Evolutionary conservation across 129 eudicot species (phyloP).

Genomic region (Dittrichia graveolens): DNA sequence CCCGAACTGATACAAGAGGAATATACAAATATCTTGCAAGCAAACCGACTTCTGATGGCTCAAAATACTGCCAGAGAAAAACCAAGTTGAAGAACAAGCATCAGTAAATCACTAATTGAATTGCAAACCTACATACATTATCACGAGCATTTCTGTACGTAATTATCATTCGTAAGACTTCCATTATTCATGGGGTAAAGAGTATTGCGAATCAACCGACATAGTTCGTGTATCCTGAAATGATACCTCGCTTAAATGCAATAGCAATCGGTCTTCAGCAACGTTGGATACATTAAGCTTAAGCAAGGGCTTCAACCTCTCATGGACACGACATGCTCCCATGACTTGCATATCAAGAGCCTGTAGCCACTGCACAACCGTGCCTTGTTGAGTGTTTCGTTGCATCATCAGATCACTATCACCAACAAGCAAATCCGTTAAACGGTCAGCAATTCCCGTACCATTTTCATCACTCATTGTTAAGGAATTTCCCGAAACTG

Average conservation of each 20-base stretch:
- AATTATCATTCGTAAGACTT: neutral
- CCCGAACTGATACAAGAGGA: slow-evolving; percentile 87
- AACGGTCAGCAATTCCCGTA: slow-evolving; percentile 44
- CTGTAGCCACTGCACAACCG: slow-evolving; percentile 60
- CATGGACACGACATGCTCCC: slow-evolving; percentile 98
- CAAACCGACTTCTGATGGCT: slow-evolving; percentile 85
- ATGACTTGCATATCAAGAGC: slow-evolving; percentile 89
- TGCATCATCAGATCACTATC: slow-evolving; percentile 68
- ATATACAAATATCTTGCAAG: slow-evolving; percentile 87
- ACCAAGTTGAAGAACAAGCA: slow-evolving; percentile 11
- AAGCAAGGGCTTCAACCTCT: slow-evolving; percentile 83
- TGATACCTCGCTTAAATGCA: slow-evolving; percentile 74
- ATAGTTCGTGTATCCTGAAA: neutral
- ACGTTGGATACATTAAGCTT: slow-evolving; percentile 58
- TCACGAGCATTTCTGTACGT: neutral
- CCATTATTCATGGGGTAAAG: no score
- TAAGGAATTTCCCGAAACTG: slow-evolving; percentile 27
- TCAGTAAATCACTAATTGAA: slow-evolving; percentile 6
- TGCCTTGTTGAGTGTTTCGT: slow-evolving; percentile 46
- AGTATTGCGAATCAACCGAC: neutral
- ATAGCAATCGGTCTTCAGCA: slow-evolving; percentile 73
- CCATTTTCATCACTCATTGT: slow-evolving; percentile 24
- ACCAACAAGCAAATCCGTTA: slow-evolving; percentile 50
- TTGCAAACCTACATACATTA: slow-evolving; percentile 4
- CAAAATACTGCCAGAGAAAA: slow-evolving; percentile 66